These are phyloP conservation scores for Fusarium paranaense DNA, from an alignment of 2,329 filamentous ascomycete genomes.

Conservation along the genomic window DNA sequence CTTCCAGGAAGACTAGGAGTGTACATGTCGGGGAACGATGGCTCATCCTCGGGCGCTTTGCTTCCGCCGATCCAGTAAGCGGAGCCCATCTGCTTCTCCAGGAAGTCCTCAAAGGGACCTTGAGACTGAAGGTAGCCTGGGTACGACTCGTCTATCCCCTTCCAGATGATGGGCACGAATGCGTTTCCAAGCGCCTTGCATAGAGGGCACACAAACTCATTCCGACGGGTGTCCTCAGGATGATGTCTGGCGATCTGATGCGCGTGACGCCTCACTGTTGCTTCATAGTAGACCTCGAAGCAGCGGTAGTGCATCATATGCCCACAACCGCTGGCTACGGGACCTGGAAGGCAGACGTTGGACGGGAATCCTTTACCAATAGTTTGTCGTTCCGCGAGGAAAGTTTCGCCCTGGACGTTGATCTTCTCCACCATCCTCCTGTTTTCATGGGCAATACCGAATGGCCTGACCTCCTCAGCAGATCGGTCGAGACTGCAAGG, in stretches of 20 bases:
- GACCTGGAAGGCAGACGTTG: constrained; percentile 74
- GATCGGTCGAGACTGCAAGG: constrained; percentile 87
- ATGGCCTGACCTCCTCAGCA: constrained; percentile 85
- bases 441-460: constrained; percentile 91
- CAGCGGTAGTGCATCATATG: constrained; percentile 99
- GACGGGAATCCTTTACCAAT: constrained; percentile 91
- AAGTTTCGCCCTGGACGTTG: constrained; percentile 76
- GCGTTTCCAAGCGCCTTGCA: constrained; percentile 97
- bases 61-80: constrained; percentile 56
- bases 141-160: constrained; percentile 86
- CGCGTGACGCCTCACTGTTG: constrained; percentile 84
- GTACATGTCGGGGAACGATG: constrained; percentile 44
- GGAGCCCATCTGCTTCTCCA: constrained; percentile 68
- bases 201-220: constrained; percentile 95
- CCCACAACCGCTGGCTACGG: constrained; percentile 90
- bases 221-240: constrained; percentile 80
- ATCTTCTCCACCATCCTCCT: constrained; percentile 81
- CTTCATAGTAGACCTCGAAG: constrained; percentile 91
- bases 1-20: constrained; percentile 55
- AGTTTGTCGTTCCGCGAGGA: constrained; percentile 80
- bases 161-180: constrained; percentile 96
- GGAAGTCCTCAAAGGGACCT: constrained; percentile 74
- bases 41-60: constrained; percentile 52
- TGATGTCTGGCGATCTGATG: constrained; percentile 96
- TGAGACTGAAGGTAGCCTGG: constrained; percentile 75